A percentile compares a stretch with the other conserved stretches of the same genome.
Conservation (phyloP, 2,329 filamentous ascomycete species). For the Pezicula rhizophila region DNA sequence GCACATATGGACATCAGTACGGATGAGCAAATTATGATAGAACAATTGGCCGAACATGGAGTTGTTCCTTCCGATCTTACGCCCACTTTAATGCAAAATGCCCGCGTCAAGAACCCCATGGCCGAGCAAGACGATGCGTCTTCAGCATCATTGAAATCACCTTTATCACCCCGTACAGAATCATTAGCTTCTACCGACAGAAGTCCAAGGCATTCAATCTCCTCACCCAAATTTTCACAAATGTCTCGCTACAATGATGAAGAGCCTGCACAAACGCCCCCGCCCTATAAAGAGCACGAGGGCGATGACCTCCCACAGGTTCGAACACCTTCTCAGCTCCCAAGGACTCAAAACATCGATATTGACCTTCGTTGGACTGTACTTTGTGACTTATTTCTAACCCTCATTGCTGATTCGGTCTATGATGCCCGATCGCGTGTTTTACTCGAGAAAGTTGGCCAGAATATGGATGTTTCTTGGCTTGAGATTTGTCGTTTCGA, state of each 20-base stretch:
- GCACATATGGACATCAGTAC: constrained; percentile 92
- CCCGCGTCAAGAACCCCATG: constrained; percentile 88
- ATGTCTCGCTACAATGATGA: constrained; percentile 33
- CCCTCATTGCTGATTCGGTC: constrained; percentile 90
- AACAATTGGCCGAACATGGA: constrained; percentile 89
- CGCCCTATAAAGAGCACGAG: constrained; percentile 57
- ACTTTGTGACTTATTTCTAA: constrained; percentile 88
- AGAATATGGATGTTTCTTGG: constrained; percentile 76
- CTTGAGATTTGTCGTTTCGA: constrained; percentile 94
- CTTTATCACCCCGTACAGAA: constrained; percentile 16
- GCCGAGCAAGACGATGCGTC: constrained; percentile 39
- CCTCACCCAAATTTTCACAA: constrained; percentile 22
- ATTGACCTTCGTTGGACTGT: constrained; percentile 97
- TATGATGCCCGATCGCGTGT: constrained; percentile 87
- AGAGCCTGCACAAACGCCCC: constrained; percentile 43
- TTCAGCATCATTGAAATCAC: constrained; percentile 19
- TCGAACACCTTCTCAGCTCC: constrained; percentile 75
- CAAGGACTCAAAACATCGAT: constrained; percentile 76
- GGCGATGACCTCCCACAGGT: constrained; percentile 72
- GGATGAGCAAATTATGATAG: constrained; percentile 95
- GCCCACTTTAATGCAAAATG: constrained; percentile 82
- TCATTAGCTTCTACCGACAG: constrained; percentile 17
- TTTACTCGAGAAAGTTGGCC: constrained; percentile 76
- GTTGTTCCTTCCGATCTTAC: constrained; percentile 80
- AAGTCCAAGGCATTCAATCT: constrained; percentile 31